Base-by-base conservation (phyloP, 2,329 filamentous ascomycete genomes). In the Ceratocystis harringtonii region DNA sequence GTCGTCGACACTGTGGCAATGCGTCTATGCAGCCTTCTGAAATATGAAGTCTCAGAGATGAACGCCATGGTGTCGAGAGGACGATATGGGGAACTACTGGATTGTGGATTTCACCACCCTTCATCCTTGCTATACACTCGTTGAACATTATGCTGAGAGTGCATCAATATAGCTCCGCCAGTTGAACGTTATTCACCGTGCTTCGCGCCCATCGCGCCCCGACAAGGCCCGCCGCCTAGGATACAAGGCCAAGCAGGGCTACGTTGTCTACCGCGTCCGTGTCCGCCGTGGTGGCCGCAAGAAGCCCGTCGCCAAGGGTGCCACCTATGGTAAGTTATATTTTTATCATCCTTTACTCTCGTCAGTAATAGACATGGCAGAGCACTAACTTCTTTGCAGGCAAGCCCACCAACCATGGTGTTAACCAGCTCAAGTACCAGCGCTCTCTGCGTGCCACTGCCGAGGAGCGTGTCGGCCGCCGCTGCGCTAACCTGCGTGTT, bases 391-490 rank as follows among this genome's bases (percentile, higher is more conserved):
- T 36, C 66, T 66, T 44, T 69, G 77, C 76, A 96, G 92, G 94
- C 86, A 99, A 99, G 86, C 94, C 94, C 78, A 99, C 94, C 87
- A 99, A 97, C 90, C 92, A 96, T 86, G 94, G 94, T 90, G 85
- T 99, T 75, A 99, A 99, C 88, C 94, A 99, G 86, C 91, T 99
- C 79, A 99, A 99, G 87, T 99, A 97, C 89, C 95, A 99, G 87
- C 90, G 92, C 79, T 97, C 94, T 72, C 92, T 97, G 78, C 89
- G 88, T 80, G 85, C 92, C 75, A 99, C 94, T 74, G 95, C 95
- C 75, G 95, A 99, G 85, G 94, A 99, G 88, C 94, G 94, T 89
- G 92, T 99, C 78, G 94, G 95, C 76, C 92, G 92, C 80, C 92
- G 92, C 79, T 96, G 92, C 84, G 91, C 92, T 81, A 99, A 99